These are phyloP conservation scores for Cardamine resedifolia DNA, from an alignment of 345 rosid genomes.

Conservation along the genomic window DNA sequence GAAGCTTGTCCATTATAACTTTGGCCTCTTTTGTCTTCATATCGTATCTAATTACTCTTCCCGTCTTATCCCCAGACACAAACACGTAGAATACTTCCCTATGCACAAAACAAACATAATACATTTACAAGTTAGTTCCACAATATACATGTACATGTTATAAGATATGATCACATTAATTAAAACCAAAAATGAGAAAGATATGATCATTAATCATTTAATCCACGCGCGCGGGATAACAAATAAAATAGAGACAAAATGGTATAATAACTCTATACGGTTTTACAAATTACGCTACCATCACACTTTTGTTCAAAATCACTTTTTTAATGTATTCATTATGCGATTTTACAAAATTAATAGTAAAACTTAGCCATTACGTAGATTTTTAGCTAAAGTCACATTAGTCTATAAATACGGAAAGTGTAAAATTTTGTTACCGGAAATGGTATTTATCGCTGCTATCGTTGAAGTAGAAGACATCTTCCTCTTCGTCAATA, in stretches of 20 bases:
- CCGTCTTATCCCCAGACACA: constrained; percentile 2
- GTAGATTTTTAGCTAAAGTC: background rate
- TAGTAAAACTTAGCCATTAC: background rate
- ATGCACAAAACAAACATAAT: constrained; percentile 4
- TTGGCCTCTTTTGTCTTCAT: constrained; percentile 38
- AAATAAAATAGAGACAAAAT: no score
- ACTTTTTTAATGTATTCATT: no score
- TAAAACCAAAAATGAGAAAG: no score
- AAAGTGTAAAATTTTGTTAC: background rate
- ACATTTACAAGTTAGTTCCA: background rate
- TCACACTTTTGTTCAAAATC: no score
- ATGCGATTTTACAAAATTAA: no score
- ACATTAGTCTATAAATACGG: background rate
- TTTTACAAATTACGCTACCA: no score
- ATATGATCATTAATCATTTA: no score
- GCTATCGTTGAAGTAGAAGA: constrained; percentile 66
- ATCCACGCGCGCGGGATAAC: no score
- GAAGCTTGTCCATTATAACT: constrained; percentile 40
- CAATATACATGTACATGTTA: background rate
- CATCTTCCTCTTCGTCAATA: constrained; percentile 56
- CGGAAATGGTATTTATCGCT: constrained; percentile 40
- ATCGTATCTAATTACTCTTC: constrained; percentile 35
- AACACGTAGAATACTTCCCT: constrained; percentile 45
- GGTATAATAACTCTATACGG: no score
- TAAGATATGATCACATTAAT: no score